Base-by-base conservation (phyloP, 2,329 filamentous ascomycete species). In the Diaporthe australafricana region DNA sequence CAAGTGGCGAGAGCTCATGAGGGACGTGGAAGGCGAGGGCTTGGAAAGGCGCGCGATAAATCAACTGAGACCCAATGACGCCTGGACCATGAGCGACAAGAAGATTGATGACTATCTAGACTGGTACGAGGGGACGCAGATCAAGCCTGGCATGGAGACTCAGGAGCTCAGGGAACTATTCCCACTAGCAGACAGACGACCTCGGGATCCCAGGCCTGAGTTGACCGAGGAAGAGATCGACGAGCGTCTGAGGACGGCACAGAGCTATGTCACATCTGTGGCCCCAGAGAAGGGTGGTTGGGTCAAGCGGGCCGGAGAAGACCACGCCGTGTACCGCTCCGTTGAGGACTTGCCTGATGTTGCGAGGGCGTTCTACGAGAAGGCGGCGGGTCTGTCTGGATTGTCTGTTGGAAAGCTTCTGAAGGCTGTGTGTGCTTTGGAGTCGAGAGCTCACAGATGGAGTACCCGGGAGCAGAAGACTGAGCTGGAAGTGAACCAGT, bases 21-120 rank as follows among this genome's bases (percentile, higher is more conserved):
- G 80, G 45, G 77, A 83, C 38, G 65, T 75, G 12, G 74, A 75
- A 2, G 70, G 69, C 1, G 75, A 77, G 25, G 72, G 73, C n/a
- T 73, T 77, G 3, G 63, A 74, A n/a, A 74, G 74, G 17, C 69
- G 77, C 2, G 77, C 78, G 7, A 79, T 80, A 38, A 76, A 77
- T 32, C 74, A 75, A 25, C 70, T 79, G 42, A 73, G 75, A 6
- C 72, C 77, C 5, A 75, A 77, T 6, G 76, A 81, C 7, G 78
- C 78, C 11, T 79, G 83, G 75, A 77, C 68, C 0, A 89, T 94
- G 87, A 84, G 85, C 1, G 82, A 85, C 17, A 80, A 83, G 11
- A 88, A 92, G 74, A 83, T 96, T 47, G 93, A 95, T 77, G 88
- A 92, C 72, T 96, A 95, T 77, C 86, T 97, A 81, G 89, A 94